Conservation (phyloP, 106 monocot species). For the Gastrodia elata region DNA sequence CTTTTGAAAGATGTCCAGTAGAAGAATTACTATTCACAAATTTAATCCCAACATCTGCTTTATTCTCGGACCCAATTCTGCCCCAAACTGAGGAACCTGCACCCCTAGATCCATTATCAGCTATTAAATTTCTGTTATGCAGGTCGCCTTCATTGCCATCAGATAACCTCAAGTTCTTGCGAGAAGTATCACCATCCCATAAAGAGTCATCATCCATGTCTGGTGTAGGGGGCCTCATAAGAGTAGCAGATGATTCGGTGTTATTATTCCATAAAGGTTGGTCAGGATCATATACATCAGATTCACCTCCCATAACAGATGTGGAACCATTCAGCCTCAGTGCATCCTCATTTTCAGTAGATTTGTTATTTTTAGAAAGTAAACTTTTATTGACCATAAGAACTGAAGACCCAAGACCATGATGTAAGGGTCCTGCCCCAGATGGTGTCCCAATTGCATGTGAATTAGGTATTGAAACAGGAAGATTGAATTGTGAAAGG, state of each 20-base stretch:
- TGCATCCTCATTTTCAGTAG: constrained; percentile 26
- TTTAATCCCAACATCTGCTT: constrained; percentile 19
- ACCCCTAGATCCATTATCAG: constrained; percentile 17
- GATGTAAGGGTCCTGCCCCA: constrained; percentile 30
- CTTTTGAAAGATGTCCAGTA: constrained; percentile 19
- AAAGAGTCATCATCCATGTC: constrained; percentile 34
- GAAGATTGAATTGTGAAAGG: constrained; percentile 94
- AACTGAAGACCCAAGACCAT: constrained; percentile 20
- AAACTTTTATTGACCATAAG: constrained; percentile 28
- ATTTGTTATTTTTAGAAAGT: constrained; percentile 41
- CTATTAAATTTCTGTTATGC: constrained; percentile 7
- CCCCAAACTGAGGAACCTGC: constrained; percentile 49
- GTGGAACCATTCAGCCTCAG: constrained; percentile 19
- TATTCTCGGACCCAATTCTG: constrained; percentile 25
- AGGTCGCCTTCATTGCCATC: constrained; percentile 22
- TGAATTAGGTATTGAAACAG: constrained; percentile 57
- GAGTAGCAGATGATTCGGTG: constrained; percentile 35
- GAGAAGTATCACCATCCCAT: constrained; percentile 44
- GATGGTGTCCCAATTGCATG: constrained; percentile 34
- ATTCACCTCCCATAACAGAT: constrained; percentile 38
- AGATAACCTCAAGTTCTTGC: constrained; percentile 10
- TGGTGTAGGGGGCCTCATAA: constrained; percentile 39
- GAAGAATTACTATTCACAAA: constrained; percentile 13
- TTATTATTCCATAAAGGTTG: constrained; percentile 85
- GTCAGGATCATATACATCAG: constrained; percentile 99